Evolutionary conservation across 176 grass and related monocot species (phyloP), one percentile per base, ranked within the genome.

Genomic region (Panicum miliaceum): DNA sequence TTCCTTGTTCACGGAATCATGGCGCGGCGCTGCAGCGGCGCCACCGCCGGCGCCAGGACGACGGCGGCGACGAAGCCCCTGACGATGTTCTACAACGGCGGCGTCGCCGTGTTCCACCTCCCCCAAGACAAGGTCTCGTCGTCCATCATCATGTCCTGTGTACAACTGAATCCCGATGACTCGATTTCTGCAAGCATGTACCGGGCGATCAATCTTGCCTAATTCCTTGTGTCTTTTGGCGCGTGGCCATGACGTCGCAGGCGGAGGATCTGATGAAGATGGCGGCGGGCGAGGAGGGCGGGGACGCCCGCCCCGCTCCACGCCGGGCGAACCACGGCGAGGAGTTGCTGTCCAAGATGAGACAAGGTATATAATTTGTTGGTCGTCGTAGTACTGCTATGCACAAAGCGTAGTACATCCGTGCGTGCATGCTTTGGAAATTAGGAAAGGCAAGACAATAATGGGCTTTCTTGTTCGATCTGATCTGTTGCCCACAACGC

Each of bases 1-100:
- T 34, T 0, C 12, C 5, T 19, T 25, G n/a, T 23, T 23, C 53
- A 8, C 16, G 36, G 13, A 32, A 32, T 2, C n/a, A n/a, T n/a
- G n/a, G n/a, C n/a, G n/a, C 36, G 54, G 13, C 54, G 38, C 7
- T 5, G 56, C 12, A 26, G 41, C 58, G 40, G 45, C 23, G 43
- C 3, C 23, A 3, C n/a, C n/a, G n/a, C 8, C 57, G 16, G 60
- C 27, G 16, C 60, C 12, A 4, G 12, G n/a, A 8, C 35, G 35
- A 1, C 36, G 46, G 3, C 36, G 67, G 6, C 14, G 40, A 58
- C 26, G 38, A 84, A 75, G 80, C 84, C 88, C 8, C 29, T 90
- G 64, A 90, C 88, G 15, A 78, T 90, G 58, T 90, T 90, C 78
- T 87, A 86, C 84, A 83, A 79, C 81, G 88, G 88, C 4, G 5